Evolutionary conservation across 1,284 basidiomycete genomes (phyloP).

Genomic region (Gymnopus androsaceus): DNA sequence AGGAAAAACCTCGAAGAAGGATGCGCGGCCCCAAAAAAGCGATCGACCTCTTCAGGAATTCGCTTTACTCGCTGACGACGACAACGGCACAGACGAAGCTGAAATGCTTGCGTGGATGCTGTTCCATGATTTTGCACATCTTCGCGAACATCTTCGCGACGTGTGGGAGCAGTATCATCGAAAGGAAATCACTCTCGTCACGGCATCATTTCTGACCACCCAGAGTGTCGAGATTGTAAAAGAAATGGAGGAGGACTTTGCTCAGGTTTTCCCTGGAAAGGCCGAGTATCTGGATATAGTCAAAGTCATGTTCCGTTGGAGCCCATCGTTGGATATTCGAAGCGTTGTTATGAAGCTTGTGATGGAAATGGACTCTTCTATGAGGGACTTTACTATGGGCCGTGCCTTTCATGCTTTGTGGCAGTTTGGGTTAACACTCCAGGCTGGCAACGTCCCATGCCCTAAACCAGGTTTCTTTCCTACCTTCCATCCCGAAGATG

Average conservation of each 20-base stretch:
- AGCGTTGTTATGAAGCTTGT: not conserved
- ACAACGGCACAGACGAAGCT: not conserved
- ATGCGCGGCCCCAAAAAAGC: not conserved
- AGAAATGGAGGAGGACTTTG: slow-evolving; percentile 3
- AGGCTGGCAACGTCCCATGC: not conserved
- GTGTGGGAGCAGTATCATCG: not conserved
- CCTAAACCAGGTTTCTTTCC: not conserved
- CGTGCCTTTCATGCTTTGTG: not conserved
- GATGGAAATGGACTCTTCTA: not conserved
- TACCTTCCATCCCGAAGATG: not conserved
- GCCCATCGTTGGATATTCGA: not conserved
- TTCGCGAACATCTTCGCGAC: not conserved
- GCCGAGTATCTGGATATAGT: not conserved
- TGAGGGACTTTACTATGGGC: not conserved
- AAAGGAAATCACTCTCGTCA: not conserved
- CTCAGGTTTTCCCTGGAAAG: not conserved
- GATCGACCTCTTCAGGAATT: not conserved
- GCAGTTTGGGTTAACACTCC: not conserved
- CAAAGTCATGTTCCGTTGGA: not conserved
- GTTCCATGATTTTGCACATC: not conserved
- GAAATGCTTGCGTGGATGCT: not conserved
- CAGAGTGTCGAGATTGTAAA: not conserved
- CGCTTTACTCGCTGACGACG: not conserved
- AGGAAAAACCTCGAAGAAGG: too few relatives aligned
- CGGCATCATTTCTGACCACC: not conserved